Evolutionary conservation across 129 eudicot genomes (phyloP), one percentile per base, ranked within the genome.

Genomic region (Helianthus tuberosus): DNA sequence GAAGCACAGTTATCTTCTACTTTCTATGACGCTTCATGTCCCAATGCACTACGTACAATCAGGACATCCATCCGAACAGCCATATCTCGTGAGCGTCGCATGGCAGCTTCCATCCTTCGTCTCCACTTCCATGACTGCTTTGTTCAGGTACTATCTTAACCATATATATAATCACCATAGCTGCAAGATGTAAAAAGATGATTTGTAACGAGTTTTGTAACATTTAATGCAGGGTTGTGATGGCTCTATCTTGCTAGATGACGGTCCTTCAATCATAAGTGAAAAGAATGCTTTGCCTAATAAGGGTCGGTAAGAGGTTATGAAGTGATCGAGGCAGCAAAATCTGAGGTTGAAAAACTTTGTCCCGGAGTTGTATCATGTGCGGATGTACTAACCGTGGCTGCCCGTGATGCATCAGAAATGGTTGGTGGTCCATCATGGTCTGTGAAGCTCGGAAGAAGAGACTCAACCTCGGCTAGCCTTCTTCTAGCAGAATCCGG

Each of bases 401-500:
- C 97, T 11, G 94, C 94, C 1, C 78, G 91, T 44, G 97, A 90
- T 27, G 91, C 91, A 0, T 87, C 88, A 1, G 81, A 89, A 20
- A 63, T 86, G 68, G 84, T 91, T 9, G 89, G 95, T 35, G 97
- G 97, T 46, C 97, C 91, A 4, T 13, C 91, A 41, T 91, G 97
- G 97, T 51, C 76, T 0, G 91, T 91, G 44, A 72, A 71, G 57
- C 82, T 91, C 0, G 97, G 97, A 58, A 73, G 97, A 60, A 75
- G 95, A 59, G 97, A 91, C 43, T 82, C 95, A 57, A 80, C 77
- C 57, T 84, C 91, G 1, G 95, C 97, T 48, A 84, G 81, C 77
- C 80, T 70, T 47, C 52, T 64, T 52, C 76, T 72, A 52, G 95
- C 97, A 0, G 84, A 88, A 57, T 13, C 49, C n/a, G 54, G 87